Conservation (phyloP, 139 green algal species). For the Auxenochlorella protothecoides region DNA sequence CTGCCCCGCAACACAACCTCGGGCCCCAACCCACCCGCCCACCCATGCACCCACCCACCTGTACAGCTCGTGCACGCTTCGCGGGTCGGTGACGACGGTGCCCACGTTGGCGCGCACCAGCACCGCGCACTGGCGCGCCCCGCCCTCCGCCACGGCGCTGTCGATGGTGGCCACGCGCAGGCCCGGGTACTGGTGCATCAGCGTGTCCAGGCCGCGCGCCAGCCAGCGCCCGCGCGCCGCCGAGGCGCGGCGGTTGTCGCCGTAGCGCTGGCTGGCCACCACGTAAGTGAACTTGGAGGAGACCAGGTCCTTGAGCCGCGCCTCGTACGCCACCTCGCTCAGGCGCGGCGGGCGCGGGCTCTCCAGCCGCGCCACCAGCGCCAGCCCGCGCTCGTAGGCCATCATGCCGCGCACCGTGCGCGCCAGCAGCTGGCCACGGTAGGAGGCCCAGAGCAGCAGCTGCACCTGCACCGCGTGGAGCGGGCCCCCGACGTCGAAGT, state of each 20-base stretch:
- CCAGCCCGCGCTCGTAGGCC: constrained; percentile 51
- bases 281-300: constrained; percentile 68
- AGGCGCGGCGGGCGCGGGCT: constrained; percentile 28
- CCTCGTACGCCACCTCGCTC: constrained; percentile 19
- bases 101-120: constrained; percentile 19
- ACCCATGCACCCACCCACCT: constrained; percentile 4
- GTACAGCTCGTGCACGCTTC: constrained; percentile 30
- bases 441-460: constrained; percentile 73
- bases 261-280: constrained; percentile 54
- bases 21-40: background rate
- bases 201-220: constrained; percentile 37
- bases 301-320: constrained; percentile 42
- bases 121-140: constrained; percentile 16
- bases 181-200: constrained; percentile 39
- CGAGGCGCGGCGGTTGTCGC: constrained; percentile 13
- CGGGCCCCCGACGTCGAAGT: constrained; percentile 38
- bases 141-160: background rate
- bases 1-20: background rate
- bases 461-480: constrained; percentile 35
- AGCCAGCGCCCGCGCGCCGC: constrained; percentile 33
- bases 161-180: constrained; percentile 56
- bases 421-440: constrained; percentile 71
- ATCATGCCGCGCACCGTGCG: constrained; percentile 74
- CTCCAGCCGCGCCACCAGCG: constrained; percentile 40
- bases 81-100: constrained; percentile 13